A percentile compares a stretch with the other conserved stretches of the same genome.
Conservation (phyloP, 1,284 basidiomycete genomes). For the Austropuccinia psidii region DNA sequence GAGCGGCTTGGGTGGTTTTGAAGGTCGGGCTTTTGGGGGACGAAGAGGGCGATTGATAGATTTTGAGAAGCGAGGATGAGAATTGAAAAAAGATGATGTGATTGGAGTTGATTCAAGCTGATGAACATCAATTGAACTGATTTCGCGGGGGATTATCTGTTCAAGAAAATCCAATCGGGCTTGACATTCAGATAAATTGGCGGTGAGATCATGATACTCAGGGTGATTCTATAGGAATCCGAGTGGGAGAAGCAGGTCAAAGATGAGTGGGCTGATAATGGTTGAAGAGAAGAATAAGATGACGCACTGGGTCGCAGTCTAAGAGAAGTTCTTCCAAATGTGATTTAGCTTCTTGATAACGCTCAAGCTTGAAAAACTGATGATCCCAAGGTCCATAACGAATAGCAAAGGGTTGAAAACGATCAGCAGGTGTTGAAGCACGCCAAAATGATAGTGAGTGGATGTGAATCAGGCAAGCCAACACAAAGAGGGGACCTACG, state of each 20-base stretch:
- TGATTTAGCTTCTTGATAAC: constrained; percentile 21
- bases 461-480: neutral
- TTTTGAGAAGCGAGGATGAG: constrained; percentile 10
- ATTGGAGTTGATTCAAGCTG: constrained; percentile 4
- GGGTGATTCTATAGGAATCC: constrained; percentile 7
- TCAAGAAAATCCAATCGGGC: constrained; percentile 19
- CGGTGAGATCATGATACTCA: constrained; percentile 20
- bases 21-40: neutral
- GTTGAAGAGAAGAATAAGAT: neutral
- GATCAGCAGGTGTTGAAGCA: too few relatives aligned
- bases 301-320: constrained; percentile 20
- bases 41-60: neutral
- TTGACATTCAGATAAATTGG: constrained; percentile 17
- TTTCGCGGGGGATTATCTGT: neutral
- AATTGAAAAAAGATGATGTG: constrained; percentile 27
- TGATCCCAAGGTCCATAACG: too few relatives aligned
- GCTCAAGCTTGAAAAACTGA: constrained; percentile 23
- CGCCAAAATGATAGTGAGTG: too few relatives aligned
- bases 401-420: too few relatives aligned
- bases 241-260: neutral
- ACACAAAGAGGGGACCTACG: neutral
- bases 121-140: constrained; percentile 1
- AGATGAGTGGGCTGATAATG: neutral
- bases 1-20: constrained; percentile 9
- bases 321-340: constrained; percentile 24